These are phyloP conservation scores for Hansenula anomala DNA, from an alignment of 1,139 yeast genomes.

Conservation along the genomic window DNA sequence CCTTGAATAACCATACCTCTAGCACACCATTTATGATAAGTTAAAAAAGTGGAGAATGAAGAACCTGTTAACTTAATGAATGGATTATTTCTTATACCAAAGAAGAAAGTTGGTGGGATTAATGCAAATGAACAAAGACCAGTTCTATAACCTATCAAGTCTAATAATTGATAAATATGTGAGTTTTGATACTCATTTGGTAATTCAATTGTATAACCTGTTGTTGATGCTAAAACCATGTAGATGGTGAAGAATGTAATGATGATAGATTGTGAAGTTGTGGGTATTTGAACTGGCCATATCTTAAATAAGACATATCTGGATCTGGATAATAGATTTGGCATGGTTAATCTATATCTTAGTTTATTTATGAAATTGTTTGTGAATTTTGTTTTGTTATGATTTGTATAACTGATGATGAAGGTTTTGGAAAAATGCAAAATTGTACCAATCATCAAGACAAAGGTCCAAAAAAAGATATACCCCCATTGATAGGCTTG, in stretches of 20 bases:
- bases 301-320: conserved; percentile 18
- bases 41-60: conserved; percentile 40
- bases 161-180: conserved; percentile 31
- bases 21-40: conserved; percentile 42
- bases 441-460: conserved; percentile 25
- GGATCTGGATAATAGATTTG: conserved; percentile 34
- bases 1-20: conserved; percentile 30
- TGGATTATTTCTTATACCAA: conserved; percentile 59
- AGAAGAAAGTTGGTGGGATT: conserved; percentile 48
- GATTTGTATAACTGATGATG: conserved; percentile 12
- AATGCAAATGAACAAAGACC: conserved; percentile 45
- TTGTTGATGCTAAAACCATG: conserved; percentile 30
- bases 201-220: conserved; percentile 31
- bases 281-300: conserved; percentile 39
- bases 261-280: conserved; percentile 40
- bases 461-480: conserved; percentile 32
- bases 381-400: conserved; percentile 8
- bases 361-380: conserved; percentile 10
- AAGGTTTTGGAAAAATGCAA: conserved; percentile 23
- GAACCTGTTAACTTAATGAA: conserved; percentile 47
- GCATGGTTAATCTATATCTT: conserved; percentile 22
- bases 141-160: conserved; percentile 50
- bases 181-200: conserved; percentile 40
- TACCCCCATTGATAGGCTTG: conserved; percentile 39
- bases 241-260: conserved; percentile 33